Conservation (phyloP, 805 yeast species). For the Zygosaccharomyces bailii region DNA sequence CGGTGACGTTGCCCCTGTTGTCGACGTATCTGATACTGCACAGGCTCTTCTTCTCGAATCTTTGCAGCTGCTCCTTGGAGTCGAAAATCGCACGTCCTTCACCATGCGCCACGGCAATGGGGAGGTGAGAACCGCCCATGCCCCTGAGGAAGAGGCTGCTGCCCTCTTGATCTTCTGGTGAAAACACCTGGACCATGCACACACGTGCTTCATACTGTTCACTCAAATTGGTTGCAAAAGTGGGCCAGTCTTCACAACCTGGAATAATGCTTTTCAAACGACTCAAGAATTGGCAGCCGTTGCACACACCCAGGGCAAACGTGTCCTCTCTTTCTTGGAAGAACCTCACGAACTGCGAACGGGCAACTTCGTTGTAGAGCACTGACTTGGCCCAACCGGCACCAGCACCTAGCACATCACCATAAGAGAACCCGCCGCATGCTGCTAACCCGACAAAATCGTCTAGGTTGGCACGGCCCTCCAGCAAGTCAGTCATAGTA, state of each 20-base stretch:
- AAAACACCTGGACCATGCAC: conserved; percentile 76
- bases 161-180: conserved; percentile 44
- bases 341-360: conserved; percentile 71
- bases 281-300: conserved; percentile 95
- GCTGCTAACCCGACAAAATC: conserved; percentile 93
- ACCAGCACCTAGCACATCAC: conserved; percentile 98
- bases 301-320: conserved; percentile 97
- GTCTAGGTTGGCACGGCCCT: conserved; percentile 66
- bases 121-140: conserved; percentile 91
- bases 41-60: conserved; percentile 51
- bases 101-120: conserved; percentile 98
- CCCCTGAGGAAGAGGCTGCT: conserved; percentile 72
- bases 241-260: conserved; percentile 90
- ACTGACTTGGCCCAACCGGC: conserved; percentile 99
- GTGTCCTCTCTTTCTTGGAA: conserved; percentile 87
- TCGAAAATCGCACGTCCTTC: conserved; percentile 88
- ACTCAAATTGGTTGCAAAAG: conserved; percentile 82
- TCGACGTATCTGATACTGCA: conserved; percentile 80
- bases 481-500: conserved; percentile 89
- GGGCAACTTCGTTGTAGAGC: conserved; percentile 71
- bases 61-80: conserved; percentile 41
- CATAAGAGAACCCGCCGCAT: conserved; percentile 98
- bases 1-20: conserved; percentile 82
- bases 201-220: conserved; percentile 98
- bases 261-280: conserved; percentile 80